These are phyloP conservation scores for Phytophthora pluvialis DNA, from an alignment of 352 stramenopile genomes.

Conservation along the genomic window DNA sequence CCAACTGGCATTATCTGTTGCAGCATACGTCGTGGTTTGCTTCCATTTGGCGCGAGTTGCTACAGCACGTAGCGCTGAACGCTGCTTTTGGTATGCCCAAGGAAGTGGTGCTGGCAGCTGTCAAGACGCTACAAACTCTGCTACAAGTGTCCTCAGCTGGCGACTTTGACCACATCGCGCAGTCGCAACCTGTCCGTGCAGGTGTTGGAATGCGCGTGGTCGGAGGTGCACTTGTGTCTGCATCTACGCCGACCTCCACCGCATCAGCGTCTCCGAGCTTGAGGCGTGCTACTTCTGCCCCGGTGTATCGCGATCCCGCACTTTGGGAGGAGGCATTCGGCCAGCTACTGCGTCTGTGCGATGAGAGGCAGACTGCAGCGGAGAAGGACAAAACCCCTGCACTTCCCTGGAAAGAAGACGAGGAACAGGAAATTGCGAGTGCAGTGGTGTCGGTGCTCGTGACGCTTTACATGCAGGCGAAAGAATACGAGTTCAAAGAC, in stretches of 20 bases:
- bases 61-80: constrained; percentile 67
- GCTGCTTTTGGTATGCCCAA: constrained; percentile 63
- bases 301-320: constrained; percentile 50
- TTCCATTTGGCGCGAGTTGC: constrained; percentile 65
- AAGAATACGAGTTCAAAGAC: constrained; percentile 77
- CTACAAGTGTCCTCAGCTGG: constrained; percentile 76
- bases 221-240: constrained; percentile 77
- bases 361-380: constrained; percentile 44
- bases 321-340: constrained; percentile 78
- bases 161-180: constrained; percentile 76
- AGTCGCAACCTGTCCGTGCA: constrained; percentile 78
- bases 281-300: constrained; percentile 21
- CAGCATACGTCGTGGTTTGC: constrained; percentile 68
- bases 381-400: constrained; percentile 20
- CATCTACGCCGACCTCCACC: constrained; percentile 29
- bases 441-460: constrained; percentile 76
- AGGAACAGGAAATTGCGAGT: constrained; percentile 84
- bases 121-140: constrained; percentile 85
- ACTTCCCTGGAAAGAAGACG: constrained; percentile 62
- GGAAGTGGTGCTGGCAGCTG: constrained; percentile 76
- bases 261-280: constrained; percentile 28
- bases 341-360: constrained; percentile 63
- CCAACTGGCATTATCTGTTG: constrained; percentile 75
- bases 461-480: constrained; percentile 79
- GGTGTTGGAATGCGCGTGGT: constrained; percentile 92